Conservation (phyloP, 331 rosid species). For the Phaseolus coccineus region DNA sequence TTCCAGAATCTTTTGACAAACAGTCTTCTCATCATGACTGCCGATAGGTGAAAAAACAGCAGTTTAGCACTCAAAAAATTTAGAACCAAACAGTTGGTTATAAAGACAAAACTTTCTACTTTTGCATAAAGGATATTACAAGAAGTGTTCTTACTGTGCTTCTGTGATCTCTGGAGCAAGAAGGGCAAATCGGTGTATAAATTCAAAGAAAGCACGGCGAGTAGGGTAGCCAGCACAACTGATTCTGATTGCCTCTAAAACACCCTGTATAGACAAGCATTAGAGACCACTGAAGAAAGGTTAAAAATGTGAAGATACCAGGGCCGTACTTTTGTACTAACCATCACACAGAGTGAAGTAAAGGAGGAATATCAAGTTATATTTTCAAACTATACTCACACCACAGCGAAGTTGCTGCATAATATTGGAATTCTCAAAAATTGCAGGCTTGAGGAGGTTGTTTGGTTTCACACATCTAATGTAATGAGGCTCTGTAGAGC, state of each 20-base stretch:
- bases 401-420: slow-evolving; percentile 99
- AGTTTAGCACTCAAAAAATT: slow-evolving; percentile 40
- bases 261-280: slow-evolving; percentile 76
- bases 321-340: slow-evolving; percentile 35
- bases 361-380: slow-evolving; percentile 39
- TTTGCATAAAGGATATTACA: slow-evolving; percentile 24
- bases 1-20: slow-evolving; percentile 78
- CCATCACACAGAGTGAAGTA: slow-evolving; percentile 42
- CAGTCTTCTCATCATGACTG: slow-evolving; percentile 82
- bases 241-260: slow-evolving; percentile 98
- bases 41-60: slow-evolving; percentile 45
- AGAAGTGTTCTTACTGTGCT: slow-evolving; percentile 66
- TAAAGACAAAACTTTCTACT: slow-evolving; percentile 22
- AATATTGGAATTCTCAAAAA: slow-evolving; percentile 90
- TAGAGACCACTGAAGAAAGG: slow-evolving; percentile 38
- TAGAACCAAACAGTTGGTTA: slow-evolving; percentile 34
- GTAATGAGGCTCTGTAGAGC: slow-evolving; percentile 96
- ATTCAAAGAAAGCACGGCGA: slow-evolving; percentile 91
- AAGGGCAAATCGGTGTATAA: slow-evolving; percentile 80
- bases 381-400: slow-evolving; percentile 63
- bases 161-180: slow-evolving; percentile 84
- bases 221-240: slow-evolving; percentile 99
- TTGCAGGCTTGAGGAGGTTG: slow-evolving; percentile 92
- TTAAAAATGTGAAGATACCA: slow-evolving; percentile 33
- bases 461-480: slow-evolving; percentile 99